phyloP scores from a whole-genome alignment of 2,329 filamentous ascomycete species.

The Scytalidium sp. region DNA sequence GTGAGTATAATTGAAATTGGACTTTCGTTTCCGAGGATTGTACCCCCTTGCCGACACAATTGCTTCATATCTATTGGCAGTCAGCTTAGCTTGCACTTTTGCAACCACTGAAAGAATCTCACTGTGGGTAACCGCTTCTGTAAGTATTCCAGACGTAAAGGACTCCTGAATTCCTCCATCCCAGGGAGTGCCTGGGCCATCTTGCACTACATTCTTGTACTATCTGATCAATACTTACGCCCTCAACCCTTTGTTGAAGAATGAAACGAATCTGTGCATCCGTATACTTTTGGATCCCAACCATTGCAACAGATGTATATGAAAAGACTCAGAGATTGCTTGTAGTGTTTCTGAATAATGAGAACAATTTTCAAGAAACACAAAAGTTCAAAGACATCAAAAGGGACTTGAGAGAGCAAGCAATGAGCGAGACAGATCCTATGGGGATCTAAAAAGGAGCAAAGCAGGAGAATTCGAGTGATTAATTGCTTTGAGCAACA shows the following conservation, averaged over 20 bases:
- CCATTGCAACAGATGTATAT: conserved; percentile 3
- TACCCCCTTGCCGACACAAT: background rate
- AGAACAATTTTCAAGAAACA: background rate
- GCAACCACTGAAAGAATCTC: background rate
- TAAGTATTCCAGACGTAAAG: background rate
- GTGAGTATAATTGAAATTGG: background rate
- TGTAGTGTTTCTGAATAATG: background rate
- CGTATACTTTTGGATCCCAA: conserved; percentile 1
- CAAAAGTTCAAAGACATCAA: background rate
- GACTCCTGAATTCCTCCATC: background rate
- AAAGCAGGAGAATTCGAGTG: background rate
- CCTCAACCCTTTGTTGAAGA: conserved; percentile 1
- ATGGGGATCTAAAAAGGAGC: too few relatives aligned
- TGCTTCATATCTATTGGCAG: background rate
- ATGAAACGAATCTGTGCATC: conserved; percentile 6
- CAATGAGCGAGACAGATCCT: too few relatives aligned
- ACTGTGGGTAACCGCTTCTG: background rate
- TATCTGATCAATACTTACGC: conserved; percentile 1
- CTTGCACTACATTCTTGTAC: background rate
- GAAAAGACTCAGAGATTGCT: background rate
- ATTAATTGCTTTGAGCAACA: too few relatives aligned
- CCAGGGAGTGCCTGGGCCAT: background rate
- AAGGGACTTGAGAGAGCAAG: too few relatives aligned
- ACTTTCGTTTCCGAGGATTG: background rate
- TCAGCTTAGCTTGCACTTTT: background rate